Conservation (phyloP, 2,329 filamentous ascomycete genomes). For the Fusarium pseudonygamai region DNA sequence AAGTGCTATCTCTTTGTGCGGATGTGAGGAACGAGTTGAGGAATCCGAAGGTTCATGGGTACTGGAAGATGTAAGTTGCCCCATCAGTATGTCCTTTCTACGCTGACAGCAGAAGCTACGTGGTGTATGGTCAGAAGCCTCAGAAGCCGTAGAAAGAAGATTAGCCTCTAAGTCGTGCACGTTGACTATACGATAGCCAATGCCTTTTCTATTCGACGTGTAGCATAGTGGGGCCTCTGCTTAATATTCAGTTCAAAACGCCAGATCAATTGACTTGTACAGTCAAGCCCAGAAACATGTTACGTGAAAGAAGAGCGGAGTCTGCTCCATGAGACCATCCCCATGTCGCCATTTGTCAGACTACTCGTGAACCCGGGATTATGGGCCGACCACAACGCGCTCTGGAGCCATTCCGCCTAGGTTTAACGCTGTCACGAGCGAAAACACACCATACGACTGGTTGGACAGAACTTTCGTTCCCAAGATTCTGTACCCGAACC, state of each 20-base stretch:
- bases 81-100: accelerated
- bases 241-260: neutral
- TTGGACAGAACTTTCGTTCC: too few species aligned
- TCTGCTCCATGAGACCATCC: neutral
- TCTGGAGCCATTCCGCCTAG: neutral
- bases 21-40: slow-evolving; percentile 18
- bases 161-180: accelerated
- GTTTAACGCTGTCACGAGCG: neutral
- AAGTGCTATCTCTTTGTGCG: slow-evolving; percentile 9
- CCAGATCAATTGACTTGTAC: neutral
- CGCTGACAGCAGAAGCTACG: neutral
- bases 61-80: slow-evolving; percentile 9
- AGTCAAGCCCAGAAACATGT: too few species aligned
- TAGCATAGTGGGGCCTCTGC: neutral
- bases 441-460: neutral
- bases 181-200: neutral
- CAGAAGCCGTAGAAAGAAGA: neutral
- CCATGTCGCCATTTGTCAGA: neutral
- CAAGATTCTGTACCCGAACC: neutral
- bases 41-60: slow-evolving; percentile 9
- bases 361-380: too few species aligned
- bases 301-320: neutral
- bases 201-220: neutral
- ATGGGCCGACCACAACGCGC: neutral
- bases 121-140: slow-evolving; percentile 6